These are phyloP conservation scores for Tieghemostelium lacteum DNA, from an alignment of 78 protist genomes.

Conservation along the genomic window DNA sequence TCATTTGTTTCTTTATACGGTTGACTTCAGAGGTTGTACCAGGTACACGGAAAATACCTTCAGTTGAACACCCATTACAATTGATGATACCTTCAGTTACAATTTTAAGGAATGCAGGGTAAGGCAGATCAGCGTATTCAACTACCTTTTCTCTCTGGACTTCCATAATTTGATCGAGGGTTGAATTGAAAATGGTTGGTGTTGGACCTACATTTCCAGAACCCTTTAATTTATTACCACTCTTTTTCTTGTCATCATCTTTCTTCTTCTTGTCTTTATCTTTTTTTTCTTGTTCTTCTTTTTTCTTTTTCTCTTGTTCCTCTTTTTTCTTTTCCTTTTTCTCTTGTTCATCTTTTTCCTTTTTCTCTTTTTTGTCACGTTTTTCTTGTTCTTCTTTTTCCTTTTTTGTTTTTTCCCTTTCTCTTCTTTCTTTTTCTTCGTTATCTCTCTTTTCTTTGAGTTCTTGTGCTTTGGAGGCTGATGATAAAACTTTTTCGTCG, in stretches of 20 bases:
- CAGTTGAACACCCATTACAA: slow-evolving; percentile 28
- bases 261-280: slow-evolving; percentile 21
- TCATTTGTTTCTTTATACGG: slow-evolving; percentile 29
- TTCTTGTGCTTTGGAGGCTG: neutral
- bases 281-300: slow-evolving; percentile 20
- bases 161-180: slow-evolving; percentile 54
- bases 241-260: neutral
- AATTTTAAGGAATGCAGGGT: slow-evolving; percentile 12
- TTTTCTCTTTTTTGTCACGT: slow-evolving; percentile 35
- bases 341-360: slow-evolving; percentile 36
- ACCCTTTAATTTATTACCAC: neutral
- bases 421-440: slow-evolving; percentile 51
- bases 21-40: slow-evolving; percentile 41
- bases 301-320: neutral
- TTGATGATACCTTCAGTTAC: slow-evolving; percentile 5
- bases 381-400: slow-evolving; percentile 3
- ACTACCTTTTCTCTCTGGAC: neutral
- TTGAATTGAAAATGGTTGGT: slow-evolving; percentile 11
- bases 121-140: neutral
- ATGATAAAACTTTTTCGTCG: slow-evolving; percentile 29
- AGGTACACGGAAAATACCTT: slow-evolving; percentile 71
- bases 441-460: slow-evolving; percentile 17
- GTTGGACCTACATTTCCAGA: neutral
- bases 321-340: slow-evolving; percentile 24
- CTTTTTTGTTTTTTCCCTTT: slow-evolving; percentile 15